Evolutionary conservation across 768 basidiomycete genomes (phyloP).

Genomic region (Cystofilobasidium capitatum): DNA sequence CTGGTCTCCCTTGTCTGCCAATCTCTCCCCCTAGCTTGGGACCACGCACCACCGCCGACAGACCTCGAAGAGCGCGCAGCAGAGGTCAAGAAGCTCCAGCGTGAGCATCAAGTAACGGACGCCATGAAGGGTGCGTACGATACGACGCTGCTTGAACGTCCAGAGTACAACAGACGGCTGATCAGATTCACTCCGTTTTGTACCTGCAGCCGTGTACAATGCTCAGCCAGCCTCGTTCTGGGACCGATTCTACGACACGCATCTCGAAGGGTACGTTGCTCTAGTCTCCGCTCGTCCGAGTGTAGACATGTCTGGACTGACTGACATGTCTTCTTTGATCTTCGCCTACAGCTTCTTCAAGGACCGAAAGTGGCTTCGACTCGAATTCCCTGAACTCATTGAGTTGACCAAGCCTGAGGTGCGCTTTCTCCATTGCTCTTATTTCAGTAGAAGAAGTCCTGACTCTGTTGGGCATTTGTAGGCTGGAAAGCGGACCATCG

Average conservation of each 20-base stretch:
- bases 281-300: not conserved
- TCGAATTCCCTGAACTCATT: slow-evolving; percentile 88
- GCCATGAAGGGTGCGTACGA: slow-evolving; percentile 63
- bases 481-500: slow-evolving; percentile 67
- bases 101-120: slow-evolving; percentile 59
- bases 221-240: slow-evolving; percentile 45
- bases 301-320: too few species aligned
- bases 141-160: slow-evolving; percentile 45
- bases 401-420: slow-evolving; percentile 60
- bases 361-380: slow-evolving; percentile 85
- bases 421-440: slow-evolving; percentile 24
- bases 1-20: not conserved
- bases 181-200: not conserved
- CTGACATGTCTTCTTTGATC: not conserved
- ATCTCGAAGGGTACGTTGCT: slow-evolving; percentile 41
- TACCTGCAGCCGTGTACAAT: slow-evolving; percentile 35
- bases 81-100: slow-evolving; percentile 61
- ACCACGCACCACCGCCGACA: slow-evolving; percentile 42
- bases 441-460: not conserved
- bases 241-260: slow-evolving; percentile 87
- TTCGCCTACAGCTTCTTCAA: slow-evolving; percentile 75
- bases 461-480: slow-evolving; percentile 34
- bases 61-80: slow-evolving; percentile 69
- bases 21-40: slow-evolving; percentile 34
- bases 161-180: not conserved